Base-by-base conservation (phyloP, 495 filamentous ascomycete genomes). In the Podospora comata region DNA sequence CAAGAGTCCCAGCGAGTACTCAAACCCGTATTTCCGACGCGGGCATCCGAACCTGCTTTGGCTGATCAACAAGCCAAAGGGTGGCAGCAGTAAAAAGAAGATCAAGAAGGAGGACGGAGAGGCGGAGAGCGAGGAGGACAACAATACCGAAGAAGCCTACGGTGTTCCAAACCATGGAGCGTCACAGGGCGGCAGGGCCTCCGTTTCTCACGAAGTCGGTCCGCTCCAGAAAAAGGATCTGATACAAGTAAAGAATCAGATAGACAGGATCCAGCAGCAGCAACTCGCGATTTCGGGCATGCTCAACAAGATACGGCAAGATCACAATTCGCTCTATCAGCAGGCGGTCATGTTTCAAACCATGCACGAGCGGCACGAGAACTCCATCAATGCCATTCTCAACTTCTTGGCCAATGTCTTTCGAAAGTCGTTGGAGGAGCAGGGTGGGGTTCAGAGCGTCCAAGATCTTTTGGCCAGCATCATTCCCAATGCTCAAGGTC, bases 1-100 rank as follows among this genome's bases (percentile, higher is more conserved):
- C 75, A 98, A 98, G 79, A 96, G 92, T 59, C 95, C 95, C 3
- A 97, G 94, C 83, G 94, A 98, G 84, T 99, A 98, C 75, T 92
- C 90, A 64, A 97, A 99, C 74, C 92, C 91, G 18, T 99, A 92
- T 79, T 99, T 99, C 79, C 93, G 93, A 69, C 90, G 92, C 53
- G 95, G 93, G 11, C 89, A 95, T 70, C 93, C 96, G 6, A 94
- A 97, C 77, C 81, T 98, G 67, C 87, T 98, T 23, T 99, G 96
- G 96, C 82, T 99, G 65, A 97, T 99, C 66, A 93, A 96, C 72
- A 99, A 99, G 79, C 94, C 96, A 2, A 96, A 94, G 75, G 91
- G 90, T 68, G 82, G 84, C 54, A 83, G 76, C 79, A 66, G 74
- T 74, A 83, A 91, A 82, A 71, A 77, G 72, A 83, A 91, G 82